Percentiles rank a stretch among this genome's conserved stretches.
Conservation (phyloP, 1,139 yeast genomes). For the Hyphopichia wangnamkhiaoensis region DNA sequence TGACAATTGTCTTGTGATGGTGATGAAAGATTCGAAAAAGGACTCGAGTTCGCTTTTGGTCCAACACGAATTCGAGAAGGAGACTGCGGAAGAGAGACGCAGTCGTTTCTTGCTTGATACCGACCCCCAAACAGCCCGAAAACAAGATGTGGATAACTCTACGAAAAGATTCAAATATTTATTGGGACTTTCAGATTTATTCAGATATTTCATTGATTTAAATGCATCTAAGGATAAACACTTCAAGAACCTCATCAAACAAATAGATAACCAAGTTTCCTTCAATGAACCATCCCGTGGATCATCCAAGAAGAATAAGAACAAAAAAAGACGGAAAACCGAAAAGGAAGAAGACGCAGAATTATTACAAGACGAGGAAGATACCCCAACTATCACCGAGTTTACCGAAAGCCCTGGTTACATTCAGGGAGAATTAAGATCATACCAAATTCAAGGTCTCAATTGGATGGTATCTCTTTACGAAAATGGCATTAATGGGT, state of each 20-base stretch:
- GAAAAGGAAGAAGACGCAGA: slow-evolving; percentile 95
- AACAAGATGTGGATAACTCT: slow-evolving; percentile 66
- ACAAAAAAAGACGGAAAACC: slow-evolving; percentile 57
- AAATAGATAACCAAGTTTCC: slow-evolving; percentile 40
- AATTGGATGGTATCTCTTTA: slow-evolving; percentile 49
- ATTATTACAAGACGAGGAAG: slow-evolving; percentile 75
- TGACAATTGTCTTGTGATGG: no score
- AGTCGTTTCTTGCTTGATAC: slow-evolving; percentile 48
- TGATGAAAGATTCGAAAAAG: no score
- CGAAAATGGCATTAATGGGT: slow-evolving; percentile 45
- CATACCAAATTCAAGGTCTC: slow-evolving; percentile 62
- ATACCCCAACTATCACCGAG: slow-evolving; percentile 52
- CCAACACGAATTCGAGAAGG: no score
- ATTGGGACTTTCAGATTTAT: slow-evolving; percentile 79
- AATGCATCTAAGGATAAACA: slow-evolving; percentile 74
- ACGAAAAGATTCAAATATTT: slow-evolving; percentile 79
- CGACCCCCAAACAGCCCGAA: slow-evolving; percentile 56
- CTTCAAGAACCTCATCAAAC: slow-evolving; percentile 51
- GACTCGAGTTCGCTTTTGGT: no score
- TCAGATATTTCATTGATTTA: slow-evolving; percentile 83
- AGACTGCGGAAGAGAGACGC: slow-evolving; percentile 45
- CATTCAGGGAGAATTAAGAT: slow-evolving; percentile 67
- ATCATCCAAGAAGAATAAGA: slow-evolving; percentile 12
- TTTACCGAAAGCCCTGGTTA: slow-evolving; percentile 81
- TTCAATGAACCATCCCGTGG: slow-evolving; percentile 20